Evolutionary conservation across 1,284 basidiomycete genomes (phyloP).

Genomic region (Amylostereum areolatum): DNA sequence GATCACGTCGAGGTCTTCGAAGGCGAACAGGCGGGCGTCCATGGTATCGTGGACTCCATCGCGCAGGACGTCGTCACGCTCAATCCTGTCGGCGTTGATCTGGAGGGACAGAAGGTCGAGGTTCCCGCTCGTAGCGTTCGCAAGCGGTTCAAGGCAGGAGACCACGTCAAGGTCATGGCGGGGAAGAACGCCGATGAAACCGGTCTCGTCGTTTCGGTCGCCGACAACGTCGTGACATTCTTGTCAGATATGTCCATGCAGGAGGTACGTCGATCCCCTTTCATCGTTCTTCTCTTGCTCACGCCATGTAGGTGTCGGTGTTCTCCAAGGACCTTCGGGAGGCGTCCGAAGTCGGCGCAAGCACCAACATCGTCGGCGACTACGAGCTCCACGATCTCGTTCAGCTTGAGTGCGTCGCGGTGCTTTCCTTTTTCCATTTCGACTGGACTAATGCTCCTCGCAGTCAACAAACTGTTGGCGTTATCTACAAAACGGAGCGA

Average conservation of each 20-base stretch:
- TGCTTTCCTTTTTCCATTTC: constrained; percentile 1
- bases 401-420: constrained; percentile 88
- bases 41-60: constrained; percentile 90
- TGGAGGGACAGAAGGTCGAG: constrained; percentile 82
- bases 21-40: constrained; percentile 91
- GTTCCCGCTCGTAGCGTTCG: constrained; percentile 86
- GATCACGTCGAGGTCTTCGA: constrained; percentile 98
- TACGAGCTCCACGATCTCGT: constrained; percentile 97
- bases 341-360: constrained; percentile 92
- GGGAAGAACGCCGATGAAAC: constrained; percentile 95
- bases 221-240: constrained; percentile 91
- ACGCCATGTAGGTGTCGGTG: constrained; percentile 71
- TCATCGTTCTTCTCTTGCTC: constrained; percentile 1
- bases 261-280: constrained; percentile 45
- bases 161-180: constrained; percentile 97
- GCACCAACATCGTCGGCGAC: constrained; percentile 84
- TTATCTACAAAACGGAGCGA: constrained; percentile 96
- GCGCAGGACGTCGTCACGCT: constrained; percentile 85
- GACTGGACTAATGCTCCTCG: constrained; percentile 8
- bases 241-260: constrained; percentile 96
- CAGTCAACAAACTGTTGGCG: constrained; percentile 89
- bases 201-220: constrained; percentile 90
- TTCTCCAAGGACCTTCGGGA: constrained; percentile 98
- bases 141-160: constrained; percentile 94
- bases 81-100: constrained; percentile 74